These are phyloP conservation scores for Didymella segeticola DNA, from an alignment of 2,329 filamentous ascomycete genomes.

Conservation along the genomic window DNA sequence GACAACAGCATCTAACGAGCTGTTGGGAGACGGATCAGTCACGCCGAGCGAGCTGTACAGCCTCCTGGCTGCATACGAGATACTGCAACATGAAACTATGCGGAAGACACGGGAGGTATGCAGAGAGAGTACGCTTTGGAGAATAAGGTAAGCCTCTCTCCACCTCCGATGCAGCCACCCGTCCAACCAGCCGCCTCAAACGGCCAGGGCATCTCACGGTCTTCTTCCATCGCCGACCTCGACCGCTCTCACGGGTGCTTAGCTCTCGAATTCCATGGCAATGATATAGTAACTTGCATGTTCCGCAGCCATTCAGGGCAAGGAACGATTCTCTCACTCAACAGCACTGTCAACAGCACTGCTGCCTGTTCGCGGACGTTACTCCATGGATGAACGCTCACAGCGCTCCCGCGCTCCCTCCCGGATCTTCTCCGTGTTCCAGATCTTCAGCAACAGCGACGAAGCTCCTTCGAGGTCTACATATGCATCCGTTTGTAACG, in stretches of 20 bases:
- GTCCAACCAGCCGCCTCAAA: constrained; percentile 7
- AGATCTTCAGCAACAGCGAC: too few relatives aligned
- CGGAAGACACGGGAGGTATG: neutral
- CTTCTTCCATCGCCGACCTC: neutral
- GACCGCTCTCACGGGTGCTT: neutral
- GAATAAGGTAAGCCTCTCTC: constrained; percentile 3
- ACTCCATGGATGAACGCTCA: neutral
- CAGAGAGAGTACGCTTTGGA: constrained; percentile 3
- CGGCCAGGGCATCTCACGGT: neutral
- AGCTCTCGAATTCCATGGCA: neutral
- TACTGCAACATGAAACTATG: neutral
- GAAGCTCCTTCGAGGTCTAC: too few relatives aligned
- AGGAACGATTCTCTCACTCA: neutral
- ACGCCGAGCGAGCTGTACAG: neutral
- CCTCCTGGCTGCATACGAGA: neutral
- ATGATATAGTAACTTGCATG: neutral
- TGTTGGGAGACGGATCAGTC: neutral
- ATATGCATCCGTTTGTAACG: neutral
- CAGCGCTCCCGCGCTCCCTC: neutral
- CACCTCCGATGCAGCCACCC: constrained; percentile 13
- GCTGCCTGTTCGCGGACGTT: neutral
- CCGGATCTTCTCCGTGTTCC: neutral
- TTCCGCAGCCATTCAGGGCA: neutral
- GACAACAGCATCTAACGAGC: neutral
- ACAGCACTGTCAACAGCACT: neutral